Percentiles rank a stretch among this genome's conserved stretches.
These are phyloP conservation scores for Talaromyces marneffei DNA, from an alignment of 2,329 filamentous ascomycete genomes.

Conservation along the genomic window DNA sequence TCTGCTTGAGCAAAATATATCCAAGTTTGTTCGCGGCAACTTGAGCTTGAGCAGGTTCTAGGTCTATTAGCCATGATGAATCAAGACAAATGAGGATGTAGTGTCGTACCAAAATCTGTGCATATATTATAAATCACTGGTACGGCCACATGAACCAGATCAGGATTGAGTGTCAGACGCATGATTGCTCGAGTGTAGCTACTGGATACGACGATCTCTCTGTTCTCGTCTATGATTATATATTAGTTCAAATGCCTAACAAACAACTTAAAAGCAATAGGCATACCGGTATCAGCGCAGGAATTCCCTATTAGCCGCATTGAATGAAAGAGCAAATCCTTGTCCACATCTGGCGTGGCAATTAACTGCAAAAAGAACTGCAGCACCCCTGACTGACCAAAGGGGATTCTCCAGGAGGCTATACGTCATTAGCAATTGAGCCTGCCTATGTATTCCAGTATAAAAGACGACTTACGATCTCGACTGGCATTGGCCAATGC, in stretches of 20 bases:
- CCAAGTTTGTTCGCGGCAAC: conserved; percentile 31
- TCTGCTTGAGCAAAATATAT: conserved; percentile 33
- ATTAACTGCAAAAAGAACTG: conserved; percentile 38
- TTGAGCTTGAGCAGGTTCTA: conserved; percentile 37
- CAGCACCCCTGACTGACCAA: conserved; percentile 36
- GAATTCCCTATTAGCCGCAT: conserved; percentile 41
- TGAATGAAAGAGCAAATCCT: conserved; percentile 34
- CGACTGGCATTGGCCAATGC: conserved; percentile 39
- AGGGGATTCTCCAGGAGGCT: conserved; percentile 37
- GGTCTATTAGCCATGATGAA: conserved; percentile 17
- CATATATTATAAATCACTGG: conserved; percentile 44
- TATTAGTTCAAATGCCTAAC: conserved; percentile 12
- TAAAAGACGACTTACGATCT: conserved; percentile 29
- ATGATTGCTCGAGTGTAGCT: conserved; percentile 38
- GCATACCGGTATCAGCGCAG: conserved; percentile 40
- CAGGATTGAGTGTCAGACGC: conserved; percentile 28
- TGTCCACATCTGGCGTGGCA: conserved; percentile 26
- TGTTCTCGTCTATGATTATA: conserved; percentile 35
- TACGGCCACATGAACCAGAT: conserved; percentile 35
- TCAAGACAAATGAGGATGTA: not conserved
- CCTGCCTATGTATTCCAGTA: conserved; percentile 3
- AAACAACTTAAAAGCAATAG: not conserved
- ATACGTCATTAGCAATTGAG: conserved; percentile 13
- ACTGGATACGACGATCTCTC: conserved; percentile 34
- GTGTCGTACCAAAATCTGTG: conserved; percentile 37